Evolutionary conservation across 129 eudicot species (phyloP).

Genomic region (Daucus carota): DNA sequence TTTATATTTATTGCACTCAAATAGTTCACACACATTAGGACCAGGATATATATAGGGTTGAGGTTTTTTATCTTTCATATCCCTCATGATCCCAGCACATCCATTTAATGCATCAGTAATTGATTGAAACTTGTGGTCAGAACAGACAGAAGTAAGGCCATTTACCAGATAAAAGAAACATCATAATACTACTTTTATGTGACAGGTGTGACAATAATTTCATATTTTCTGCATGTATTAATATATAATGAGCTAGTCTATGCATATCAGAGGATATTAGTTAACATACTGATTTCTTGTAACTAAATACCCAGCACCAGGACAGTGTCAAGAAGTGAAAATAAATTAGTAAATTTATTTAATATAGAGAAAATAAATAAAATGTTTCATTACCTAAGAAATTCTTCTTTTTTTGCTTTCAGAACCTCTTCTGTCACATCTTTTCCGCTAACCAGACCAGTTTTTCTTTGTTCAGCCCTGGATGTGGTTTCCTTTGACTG

Average conservation of each 20-base stretch:
- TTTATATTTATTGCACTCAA: too few species aligned
- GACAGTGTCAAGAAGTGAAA: conserved; percentile 2
- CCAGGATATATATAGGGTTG: too few species aligned
- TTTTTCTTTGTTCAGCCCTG: conserved; percentile 37
- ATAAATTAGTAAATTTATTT: not conserved
- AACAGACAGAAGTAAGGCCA: too few species aligned
- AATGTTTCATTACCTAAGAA: conserved; percentile 44
- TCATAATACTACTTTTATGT: not conserved
- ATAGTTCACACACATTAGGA: too few species aligned
- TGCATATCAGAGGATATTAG: not conserved
- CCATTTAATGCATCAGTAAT: too few species aligned
- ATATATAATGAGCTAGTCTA: not conserved
- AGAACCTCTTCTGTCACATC: conserved; percentile 73
- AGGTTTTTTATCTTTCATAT: too few species aligned
- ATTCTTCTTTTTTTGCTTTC: conserved; percentile 58
- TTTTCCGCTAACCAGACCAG: conserved; percentile 80
- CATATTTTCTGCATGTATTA: not conserved
- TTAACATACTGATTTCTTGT: too few species aligned
- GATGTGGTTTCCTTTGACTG: conserved; percentile 21
- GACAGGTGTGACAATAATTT: not conserved
- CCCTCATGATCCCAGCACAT: too few species aligned
- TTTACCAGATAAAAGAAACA: not conserved
- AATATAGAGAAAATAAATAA: not conserved
- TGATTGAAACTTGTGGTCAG: too few species aligned
- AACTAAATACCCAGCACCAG: not conserved